These are phyloP conservation scores for grape (Vitis vinifera) DNA, from an alignment of 164 flowering plant genomes.

Conservation along the genomic window DNA sequence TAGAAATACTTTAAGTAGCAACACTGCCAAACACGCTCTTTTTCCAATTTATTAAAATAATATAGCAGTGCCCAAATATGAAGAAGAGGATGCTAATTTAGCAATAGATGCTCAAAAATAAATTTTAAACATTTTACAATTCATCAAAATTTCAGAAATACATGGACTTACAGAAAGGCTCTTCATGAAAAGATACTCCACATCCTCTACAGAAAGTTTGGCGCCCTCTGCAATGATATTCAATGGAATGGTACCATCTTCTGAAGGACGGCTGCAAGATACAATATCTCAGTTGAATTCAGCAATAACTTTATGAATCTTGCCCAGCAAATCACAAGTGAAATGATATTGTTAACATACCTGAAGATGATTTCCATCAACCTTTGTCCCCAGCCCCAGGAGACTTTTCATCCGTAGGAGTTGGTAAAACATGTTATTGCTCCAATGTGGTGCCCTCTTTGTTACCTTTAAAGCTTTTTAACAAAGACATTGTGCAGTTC, in stretches of 20 bases:
- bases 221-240: conserved; percentile 80
- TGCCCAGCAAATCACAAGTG: not conserved
- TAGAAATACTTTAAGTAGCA: too few relatives aligned
- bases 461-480: conserved; percentile 84
- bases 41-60: too few relatives aligned
- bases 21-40: too few relatives aligned
- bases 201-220: conserved; percentile 32
- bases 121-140: too few relatives aligned
- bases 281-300: conserved; percentile 1
- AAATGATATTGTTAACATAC: conserved; percentile 24
- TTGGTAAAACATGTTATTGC: not conserved
- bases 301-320: not conserved
- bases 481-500: conserved; percentile 95
- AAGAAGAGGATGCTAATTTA: too few relatives aligned
- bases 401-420: conserved; percentile 71
- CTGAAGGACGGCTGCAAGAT: conserved; percentile 78
- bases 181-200: too few relatives aligned
- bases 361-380: conserved; percentile 95
- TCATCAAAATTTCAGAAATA: too few relatives aligned
- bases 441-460: not conserved
- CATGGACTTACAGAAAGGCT: too few relatives aligned
- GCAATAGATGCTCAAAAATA: too few relatives aligned
- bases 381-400: conserved; percentile 71
- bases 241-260: conserved; percentile 89
- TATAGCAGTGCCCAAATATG: too few relatives aligned